Evolutionary conservation across 2,329 filamentous ascomycete genomes (phyloP), one percentile per base, ranked within the genome.

Genomic region (Bipolaris oryzae): DNA sequence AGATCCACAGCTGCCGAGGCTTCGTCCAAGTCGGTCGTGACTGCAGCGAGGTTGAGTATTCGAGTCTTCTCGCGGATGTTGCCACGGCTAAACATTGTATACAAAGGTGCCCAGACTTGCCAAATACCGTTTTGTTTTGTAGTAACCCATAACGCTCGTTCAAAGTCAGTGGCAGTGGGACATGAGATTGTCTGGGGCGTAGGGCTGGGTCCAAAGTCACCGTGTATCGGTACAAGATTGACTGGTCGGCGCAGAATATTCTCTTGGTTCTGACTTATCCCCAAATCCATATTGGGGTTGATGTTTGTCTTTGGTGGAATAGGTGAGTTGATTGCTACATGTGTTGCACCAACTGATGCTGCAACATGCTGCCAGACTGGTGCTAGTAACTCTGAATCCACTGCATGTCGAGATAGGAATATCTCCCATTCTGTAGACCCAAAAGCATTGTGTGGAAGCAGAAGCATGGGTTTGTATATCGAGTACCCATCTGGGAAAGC

Each of bases 61-160:
- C 94, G 82, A 0, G 89, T 87, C 74, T 97, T 98, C 77, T 98
- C 94, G 48, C 87, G 89, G 57, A 97, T 81, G 75, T 97, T 98
- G 3, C 94, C 93, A 1, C 92, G 85, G 60, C 89, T 92, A 74
- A 98, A 98, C 93, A 97, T 97, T 23, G 92, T 96, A 82, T 92
- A 93, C 0, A 88, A 78, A 13, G 94, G 94, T 1, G 92, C 90
- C 93, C 93, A 98, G 1, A 84, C 88, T 78, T 98, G 94, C 34
- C 80, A 77, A 55, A 98, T 89, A 2, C 89, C 89, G 55, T 85
- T 82, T 73, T 96, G 92, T 50, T 83, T 85, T 4, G 89, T 88
- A 11, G 82, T 84, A 0, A 90, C 89, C 94, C 94, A 98, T 60
- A 96, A 85, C 0, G 92, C 88, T 1, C 73, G 55, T 0, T 80